Evolutionary conservation across 371 early-diverging fungal species (phyloP), one percentile per base, ranked within the genome.

Genomic region (Saksenaea oblongispora): DNA sequence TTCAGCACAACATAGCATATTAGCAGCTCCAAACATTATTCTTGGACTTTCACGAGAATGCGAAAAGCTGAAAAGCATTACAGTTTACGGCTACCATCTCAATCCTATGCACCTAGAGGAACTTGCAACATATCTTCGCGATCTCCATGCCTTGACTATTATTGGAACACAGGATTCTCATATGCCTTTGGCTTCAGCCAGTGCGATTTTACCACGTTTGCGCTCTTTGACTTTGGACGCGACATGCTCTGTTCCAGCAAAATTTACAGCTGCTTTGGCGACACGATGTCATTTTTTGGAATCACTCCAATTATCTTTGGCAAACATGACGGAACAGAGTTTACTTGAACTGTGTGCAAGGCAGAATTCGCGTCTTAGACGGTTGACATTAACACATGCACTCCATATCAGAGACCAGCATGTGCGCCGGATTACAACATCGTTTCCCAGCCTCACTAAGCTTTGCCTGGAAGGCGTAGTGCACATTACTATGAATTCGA

Each of bases 11-110:
- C 51, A 63, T 1, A 66, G 39, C 8, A 47, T 56, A 1, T 62
- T 83, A 0, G 47, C 65, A 5, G 54, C 68, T n/a, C 65, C 70
- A 0, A n/a, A 57, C 0, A 26, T 76, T 9, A 70, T 75, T 1
- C 26, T 61, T 1, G 10, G 42, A 14, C 37, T 82, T 13, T 62
- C 57, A 11, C 64, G 59, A 5, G 56, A 56, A 0, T 82, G 83
- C 56, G 80, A 82, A 27, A 72, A 73, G 1, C 28, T 80, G 5
- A 44, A 57, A 17, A 34, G 51, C 1, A 26, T 80, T 1, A 63
- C 67, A 5, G 68, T 78, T 13, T 83, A 83, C 57, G 83, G 83
- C 5, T 77, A 74, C 71, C n/a, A 59, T 0, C 17, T 83, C 0
- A 37, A 66, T 1, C 59, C 72, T 1, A 10, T 11, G 8, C 34